Conservation (phyloP, 192 early-diverging fungal species). For the Backusella parvicylindrica region DNA sequence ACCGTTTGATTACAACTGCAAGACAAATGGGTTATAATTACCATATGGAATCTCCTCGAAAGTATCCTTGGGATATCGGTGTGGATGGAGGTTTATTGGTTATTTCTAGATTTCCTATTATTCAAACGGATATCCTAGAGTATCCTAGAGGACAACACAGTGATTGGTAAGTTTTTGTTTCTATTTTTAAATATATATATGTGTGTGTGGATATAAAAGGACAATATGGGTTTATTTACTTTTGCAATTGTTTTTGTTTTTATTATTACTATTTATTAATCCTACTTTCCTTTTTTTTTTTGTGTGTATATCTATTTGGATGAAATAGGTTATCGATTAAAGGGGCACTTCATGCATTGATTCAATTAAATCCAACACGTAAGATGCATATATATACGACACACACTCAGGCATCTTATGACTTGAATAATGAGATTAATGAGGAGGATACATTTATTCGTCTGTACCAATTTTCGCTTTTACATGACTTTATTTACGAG, state of each 20-base stretch:
- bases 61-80: constrained; percentile 54
- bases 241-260: not conserved
- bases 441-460: constrained; percentile 55
- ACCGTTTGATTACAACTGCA: constrained; percentile 56
- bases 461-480: constrained; percentile 57
- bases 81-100: constrained; percentile 80
- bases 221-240: not conserved
- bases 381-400: constrained; percentile 76
- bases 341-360: constrained; percentile 74
- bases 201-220: not conserved
- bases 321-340: constrained; percentile 56
- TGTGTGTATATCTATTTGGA: constrained; percentile 3
- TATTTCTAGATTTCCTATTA: constrained; percentile 70
- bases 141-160: constrained; percentile 65
- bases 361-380: constrained; percentile 46
- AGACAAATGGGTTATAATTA: constrained; percentile 64
- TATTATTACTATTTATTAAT: constrained; percentile 9
- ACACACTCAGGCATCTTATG: constrained; percentile 80
- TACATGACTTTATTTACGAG: constrained; percentile 66
- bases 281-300: not conserved
- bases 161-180: constrained; percentile 57
- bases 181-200: constrained; percentile 16
- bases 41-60: constrained; percentile 56
- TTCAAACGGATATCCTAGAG: constrained; percentile 49
- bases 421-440: constrained; percentile 45